A percentile compares a stretch with the other conserved stretches of the same genome.
These are phyloP conservation scores for Lactarius quietus DNA, from an alignment of 768 basidiomycete genomes.

Conservation along the genomic window DNA sequence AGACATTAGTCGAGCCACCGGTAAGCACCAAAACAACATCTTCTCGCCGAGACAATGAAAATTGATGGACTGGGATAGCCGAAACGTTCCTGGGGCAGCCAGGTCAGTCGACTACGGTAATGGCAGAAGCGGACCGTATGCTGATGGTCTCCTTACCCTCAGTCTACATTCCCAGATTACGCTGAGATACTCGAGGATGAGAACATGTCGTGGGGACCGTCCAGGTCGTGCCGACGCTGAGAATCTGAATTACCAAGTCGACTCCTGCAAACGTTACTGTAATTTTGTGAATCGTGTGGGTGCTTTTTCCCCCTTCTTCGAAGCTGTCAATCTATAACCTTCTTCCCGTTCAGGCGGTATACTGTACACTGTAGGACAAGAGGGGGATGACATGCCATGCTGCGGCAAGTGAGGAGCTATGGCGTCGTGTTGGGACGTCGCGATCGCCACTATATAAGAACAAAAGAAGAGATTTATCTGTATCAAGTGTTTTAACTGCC, in stretches of 20 bases:
- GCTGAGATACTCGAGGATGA: conserved; percentile 35
- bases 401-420: not conserved
- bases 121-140: not conserved
- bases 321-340: not conserved
- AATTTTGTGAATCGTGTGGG: not conserved
- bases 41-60: too few species aligned
- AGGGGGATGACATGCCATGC: not conserved
- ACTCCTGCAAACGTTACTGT: too few species aligned
- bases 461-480: not conserved
- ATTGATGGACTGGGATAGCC: not conserved
- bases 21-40: conserved; percentile 1
- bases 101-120: conserved; percentile 4
- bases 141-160: not conserved
- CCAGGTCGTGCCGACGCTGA: conserved; percentile 18
- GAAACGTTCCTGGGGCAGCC: not conserved
- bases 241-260: too few species aligned
- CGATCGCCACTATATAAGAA: not conserved
- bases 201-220: conserved; percentile 33
- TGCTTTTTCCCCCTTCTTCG: not conserved
- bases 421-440: not conserved
- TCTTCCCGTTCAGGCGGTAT: not conserved
- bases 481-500: not conserved
- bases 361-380: not conserved
- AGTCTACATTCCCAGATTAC: conserved; percentile 1
- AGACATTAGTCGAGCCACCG: not conserved